These are phyloP conservation scores for Chaetomium fimeti DNA, from an alignment of 495 filamentous ascomycete genomes.

Conservation along the genomic window DNA sequence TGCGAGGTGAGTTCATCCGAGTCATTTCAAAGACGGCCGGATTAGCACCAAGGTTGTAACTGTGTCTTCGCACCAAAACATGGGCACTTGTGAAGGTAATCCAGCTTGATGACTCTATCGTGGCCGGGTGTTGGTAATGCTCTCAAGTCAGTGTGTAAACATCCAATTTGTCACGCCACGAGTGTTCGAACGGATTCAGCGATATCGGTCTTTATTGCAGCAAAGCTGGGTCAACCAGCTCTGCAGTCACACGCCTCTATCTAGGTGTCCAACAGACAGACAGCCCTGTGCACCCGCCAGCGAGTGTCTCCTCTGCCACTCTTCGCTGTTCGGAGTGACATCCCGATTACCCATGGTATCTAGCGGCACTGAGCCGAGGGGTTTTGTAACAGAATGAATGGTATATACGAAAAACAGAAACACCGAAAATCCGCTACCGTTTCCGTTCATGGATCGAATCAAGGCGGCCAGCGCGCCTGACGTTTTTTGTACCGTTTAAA, in stretches of 20 bases:
- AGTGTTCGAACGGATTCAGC: not conserved
- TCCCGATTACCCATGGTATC: not conserved
- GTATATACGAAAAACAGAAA: not conserved
- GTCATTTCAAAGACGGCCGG: too few species aligned
- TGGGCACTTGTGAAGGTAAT: not conserved
- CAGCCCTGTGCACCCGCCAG: not conserved
- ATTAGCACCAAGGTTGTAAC: not conserved
- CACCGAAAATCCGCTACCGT: not conserved
- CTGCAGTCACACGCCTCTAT: not conserved
- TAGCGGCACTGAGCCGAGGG: not conserved
- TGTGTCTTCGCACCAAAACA: not conserved
- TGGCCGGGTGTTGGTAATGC: too few species aligned
- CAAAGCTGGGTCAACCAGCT: not conserved
- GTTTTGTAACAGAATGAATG: not conserved
- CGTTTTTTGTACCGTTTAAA: not conserved
- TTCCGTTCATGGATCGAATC: not conserved
- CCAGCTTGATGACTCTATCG: too few species aligned
- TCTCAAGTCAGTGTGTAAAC: not conserved
- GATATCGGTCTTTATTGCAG: not conserved
- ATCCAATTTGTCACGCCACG: not conserved
- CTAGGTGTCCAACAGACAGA: not conserved
- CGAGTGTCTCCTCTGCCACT: not conserved
- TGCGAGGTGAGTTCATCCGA: too few species aligned
- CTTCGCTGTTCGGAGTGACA: not conserved
- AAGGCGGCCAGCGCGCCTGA: slow-evolving; percentile 5